phyloP scores from a whole-genome alignment of 352 stramenopile genomes.

The Globisporangium yorkense region DNA sequence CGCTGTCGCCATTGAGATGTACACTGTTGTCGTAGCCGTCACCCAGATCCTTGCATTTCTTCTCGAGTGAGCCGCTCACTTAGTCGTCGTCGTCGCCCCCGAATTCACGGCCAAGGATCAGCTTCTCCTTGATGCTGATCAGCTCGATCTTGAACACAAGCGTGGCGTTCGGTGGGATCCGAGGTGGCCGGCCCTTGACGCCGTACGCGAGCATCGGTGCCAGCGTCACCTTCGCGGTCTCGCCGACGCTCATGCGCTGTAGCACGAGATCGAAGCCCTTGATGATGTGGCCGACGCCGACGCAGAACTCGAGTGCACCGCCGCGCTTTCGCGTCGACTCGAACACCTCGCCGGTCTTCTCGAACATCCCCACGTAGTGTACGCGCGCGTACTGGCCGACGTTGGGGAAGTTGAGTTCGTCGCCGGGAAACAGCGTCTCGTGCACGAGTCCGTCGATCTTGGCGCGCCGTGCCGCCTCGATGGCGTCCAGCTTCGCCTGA shows the following conservation, averaged over 20 bases:
- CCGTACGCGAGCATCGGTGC: conserved; percentile 65
- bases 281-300: conserved; percentile 64
- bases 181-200: conserved; percentile 54
- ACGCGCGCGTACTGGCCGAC: conserved; percentile 64
- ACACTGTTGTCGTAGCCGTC: not conserved
- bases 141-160: conserved; percentile 78
- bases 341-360: conserved; percentile 43
- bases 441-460: conserved; percentile 40
- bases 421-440: conserved; percentile 49
- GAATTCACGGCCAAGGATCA: conserved; percentile 25
- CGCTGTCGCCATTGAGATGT: conserved; percentile 3
- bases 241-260: conserved; percentile 69
- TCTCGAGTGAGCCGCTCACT: not conserved
- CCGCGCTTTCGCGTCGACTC: conserved; percentile 59
- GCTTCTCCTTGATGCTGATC: conserved; percentile 75
- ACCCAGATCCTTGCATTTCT: no score
- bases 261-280: conserved; percentile 62
- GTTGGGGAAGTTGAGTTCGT: conserved; percentile 47
- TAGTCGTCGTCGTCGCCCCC: conserved; percentile 2
- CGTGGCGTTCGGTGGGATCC: conserved; percentile 63
- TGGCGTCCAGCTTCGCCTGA: conserved; percentile 33
- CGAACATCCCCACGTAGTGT: conserved; percentile 61
- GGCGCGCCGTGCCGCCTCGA: conserved; percentile 33
- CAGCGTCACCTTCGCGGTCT: conserved; percentile 61
- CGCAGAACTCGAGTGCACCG: conserved; percentile 64